Evolutionary conservation across 2,329 filamentous ascomycete genomes (phyloP).

Genomic region (Ilyonectria destructans): DNA sequence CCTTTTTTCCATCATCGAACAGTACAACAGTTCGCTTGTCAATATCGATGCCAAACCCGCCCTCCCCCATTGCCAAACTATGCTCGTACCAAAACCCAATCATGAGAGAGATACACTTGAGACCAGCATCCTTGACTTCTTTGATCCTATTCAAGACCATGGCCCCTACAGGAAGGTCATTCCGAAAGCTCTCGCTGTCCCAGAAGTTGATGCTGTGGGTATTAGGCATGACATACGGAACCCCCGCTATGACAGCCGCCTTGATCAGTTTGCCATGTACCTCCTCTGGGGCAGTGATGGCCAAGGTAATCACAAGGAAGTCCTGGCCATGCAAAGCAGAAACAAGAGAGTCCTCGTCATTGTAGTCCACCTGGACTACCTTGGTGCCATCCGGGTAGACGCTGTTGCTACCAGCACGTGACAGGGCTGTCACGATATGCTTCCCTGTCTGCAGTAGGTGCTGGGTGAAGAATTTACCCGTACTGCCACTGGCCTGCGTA

Average conservation of each 20-base stretch:
- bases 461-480: conserved; percentile 58
- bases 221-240: conserved; percentile 68
- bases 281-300: conserved; percentile 59
- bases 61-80: conserved; percentile 58
- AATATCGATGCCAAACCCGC: conserved; percentile 66
- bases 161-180: conserved; percentile 56
- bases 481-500: conserved; percentile 58
- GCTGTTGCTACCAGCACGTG: conserved; percentile 60
- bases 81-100: conserved; percentile 72
- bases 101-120: conserved; percentile 65
- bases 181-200: conserved; percentile 57
- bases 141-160: conserved; percentile 48
- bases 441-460: conserved; percentile 63
- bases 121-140: conserved; percentile 58
- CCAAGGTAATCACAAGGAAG: conserved; percentile 70
- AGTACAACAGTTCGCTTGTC: conserved; percentile 59
- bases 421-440: conserved; percentile 67
- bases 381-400: conserved; percentile 62
- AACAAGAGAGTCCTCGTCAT: conserved; percentile 60
- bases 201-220: conserved; percentile 58
- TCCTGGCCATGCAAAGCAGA: conserved; percentile 69
- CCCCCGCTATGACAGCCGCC: conserved; percentile 69
- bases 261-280: conserved; percentile 65
- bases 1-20: conserved; percentile 71
- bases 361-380: conserved; percentile 61